phyloP scores from a whole-genome alignment of 306 rosid genomes.

The Herpetospermum pedunculosum region DNA sequence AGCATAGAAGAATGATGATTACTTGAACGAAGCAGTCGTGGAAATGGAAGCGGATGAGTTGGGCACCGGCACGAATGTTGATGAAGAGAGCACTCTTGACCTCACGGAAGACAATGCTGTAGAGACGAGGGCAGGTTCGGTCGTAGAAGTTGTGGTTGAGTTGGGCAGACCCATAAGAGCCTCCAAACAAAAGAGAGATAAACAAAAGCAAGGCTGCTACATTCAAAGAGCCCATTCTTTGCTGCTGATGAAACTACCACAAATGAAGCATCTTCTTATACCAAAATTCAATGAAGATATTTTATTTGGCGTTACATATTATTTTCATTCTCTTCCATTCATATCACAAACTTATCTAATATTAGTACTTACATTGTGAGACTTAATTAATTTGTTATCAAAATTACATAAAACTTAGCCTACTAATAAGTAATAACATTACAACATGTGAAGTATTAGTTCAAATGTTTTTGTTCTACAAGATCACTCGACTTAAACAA shows the following conservation, averaged over 20 bases:
- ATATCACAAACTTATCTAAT: too few species aligned
- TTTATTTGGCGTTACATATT: too few species aligned
- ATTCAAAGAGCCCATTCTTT: neutral
- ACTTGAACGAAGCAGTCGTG: conserved; percentile 1
- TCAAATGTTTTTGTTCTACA: too few species aligned
- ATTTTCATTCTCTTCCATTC: too few species aligned
- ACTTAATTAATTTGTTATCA: too few species aligned
- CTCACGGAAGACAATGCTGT: neutral
- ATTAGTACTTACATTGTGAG: too few species aligned
- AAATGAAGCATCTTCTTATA: neutral
- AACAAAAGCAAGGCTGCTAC: neutral
- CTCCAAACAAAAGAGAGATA: neutral
- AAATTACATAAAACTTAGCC: too few species aligned
- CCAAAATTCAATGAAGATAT: neutral
- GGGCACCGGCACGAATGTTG: neutral
- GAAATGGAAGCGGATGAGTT: conserved; percentile 1
- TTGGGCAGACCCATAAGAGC: neutral
- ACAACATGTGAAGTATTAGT: too few species aligned
- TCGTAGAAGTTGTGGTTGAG: neutral
- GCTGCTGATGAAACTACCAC: neutral
- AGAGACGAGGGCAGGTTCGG: neutral
- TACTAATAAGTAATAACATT: too few species aligned
- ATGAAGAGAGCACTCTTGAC: neutral
- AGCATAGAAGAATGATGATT: too few species aligned
- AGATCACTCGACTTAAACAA: too few species aligned